Base-by-base conservation (phyloP, 495 filamentous ascomycete genomes). In the Neurospora tetrasperma region DNA sequence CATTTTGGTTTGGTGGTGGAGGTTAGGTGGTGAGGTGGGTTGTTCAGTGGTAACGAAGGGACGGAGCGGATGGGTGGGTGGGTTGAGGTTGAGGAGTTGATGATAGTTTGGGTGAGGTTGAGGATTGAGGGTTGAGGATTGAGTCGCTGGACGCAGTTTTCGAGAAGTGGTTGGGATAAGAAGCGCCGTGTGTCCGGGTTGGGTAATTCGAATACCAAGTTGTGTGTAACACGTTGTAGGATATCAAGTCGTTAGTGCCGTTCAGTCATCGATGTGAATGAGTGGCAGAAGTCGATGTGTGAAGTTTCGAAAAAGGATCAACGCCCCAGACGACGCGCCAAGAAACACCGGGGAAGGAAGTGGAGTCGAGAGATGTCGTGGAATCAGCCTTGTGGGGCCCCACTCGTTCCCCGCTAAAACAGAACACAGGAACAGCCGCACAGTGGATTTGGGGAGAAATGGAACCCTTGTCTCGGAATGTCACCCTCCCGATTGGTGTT, bases 1-100 rank as follows among this genome's bases (percentile, higher is more conserved):
- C 31, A 75, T 72, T 72, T 72, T 71, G 70, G 9, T 74, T 69
- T n/a, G n/a, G n/a, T n/a, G 41, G 18, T 54, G n/a, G n/a, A 38
- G 4, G 4, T 38, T 46, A 0, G 4, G 40, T 9, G 42, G 69
- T 35, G 23, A 5, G 12, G n/a, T 23, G 14, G 12, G 41, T 23
- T 23, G 23, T 23, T 23, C 23, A 23, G 23, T 23, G 23, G 23
- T 23, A 23, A n/a, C n/a, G n/a, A n/a, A 23, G 23, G 23, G 23
- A 23, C 23, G 23, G 23, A 23, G 23, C 23, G 23, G 23, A 23
- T 23, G 23, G 23, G 23, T 23, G 23, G 1, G 39, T 3, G 42
- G 69, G 40, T 42, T 70, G n/a, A 20, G 44, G 35, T 12, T 39
- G 5, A 31, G 27, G 27, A 31, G 27, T 31, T 31, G 11, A 54